A percentile compares a stretch with the other conserved stretches of the same genome.
These are phyloP conservation scores for Cordia subcordata DNA, from an alignment of 257 asterid species.

Conservation along the genomic window DNA sequence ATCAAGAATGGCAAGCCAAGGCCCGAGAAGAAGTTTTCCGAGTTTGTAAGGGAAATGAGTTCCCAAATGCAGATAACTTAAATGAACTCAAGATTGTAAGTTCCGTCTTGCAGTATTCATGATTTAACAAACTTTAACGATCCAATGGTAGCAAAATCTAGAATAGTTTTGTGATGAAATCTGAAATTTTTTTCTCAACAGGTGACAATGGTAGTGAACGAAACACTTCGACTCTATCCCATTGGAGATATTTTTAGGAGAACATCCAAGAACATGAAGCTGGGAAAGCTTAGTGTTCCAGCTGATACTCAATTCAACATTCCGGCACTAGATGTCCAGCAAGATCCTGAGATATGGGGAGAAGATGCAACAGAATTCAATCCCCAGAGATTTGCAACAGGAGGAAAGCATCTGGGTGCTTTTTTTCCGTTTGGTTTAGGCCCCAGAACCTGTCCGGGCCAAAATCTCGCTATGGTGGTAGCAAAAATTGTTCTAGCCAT, in stretches of 20 bases:
- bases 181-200: constrained; percentile 3
- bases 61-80: constrained; percentile 25
- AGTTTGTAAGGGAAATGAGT: constrained; percentile 12
- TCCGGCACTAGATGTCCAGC: constrained; percentile 28
- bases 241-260: constrained; percentile 11
- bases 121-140: neutral
- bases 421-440: constrained; percentile 36
- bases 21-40: constrained; percentile 28
- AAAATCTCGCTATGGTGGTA: constrained; percentile 34
- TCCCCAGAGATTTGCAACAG: constrained; percentile 23
- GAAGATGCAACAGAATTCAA: constrained; percentile 38
- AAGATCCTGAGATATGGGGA: constrained; percentile 32
- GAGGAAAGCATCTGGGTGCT: constrained; percentile 26
- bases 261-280: constrained; percentile 19
- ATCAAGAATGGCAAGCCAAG: constrained; percentile 38
- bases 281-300: constrained; percentile 27
- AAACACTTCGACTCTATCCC: constrained; percentile 32
- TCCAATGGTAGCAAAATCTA: neutral
- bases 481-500: constrained; percentile 31
- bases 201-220: constrained; percentile 26
- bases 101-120: neutral
- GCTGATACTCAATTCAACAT: constrained; percentile 25
- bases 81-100: constrained; percentile 26
- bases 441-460: constrained; percentile 33
- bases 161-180: neutral